phyloP scores from a whole-genome alignment of 2,329 filamentous ascomycete genomes.

The Penicillium sp. region DNA sequence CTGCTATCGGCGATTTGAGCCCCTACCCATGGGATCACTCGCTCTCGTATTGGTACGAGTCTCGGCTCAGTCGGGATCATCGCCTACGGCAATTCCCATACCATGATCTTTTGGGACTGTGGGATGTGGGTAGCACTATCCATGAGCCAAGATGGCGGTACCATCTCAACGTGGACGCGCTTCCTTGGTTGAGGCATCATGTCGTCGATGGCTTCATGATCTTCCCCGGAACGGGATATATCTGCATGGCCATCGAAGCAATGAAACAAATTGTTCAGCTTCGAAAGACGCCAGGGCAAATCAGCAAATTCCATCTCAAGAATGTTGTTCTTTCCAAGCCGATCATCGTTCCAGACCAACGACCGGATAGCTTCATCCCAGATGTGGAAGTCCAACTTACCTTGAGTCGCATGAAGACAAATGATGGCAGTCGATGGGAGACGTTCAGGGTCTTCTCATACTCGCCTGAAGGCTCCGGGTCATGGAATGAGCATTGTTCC shows the following conservation, averaged over 20 bases:
- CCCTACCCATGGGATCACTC: constrained; percentile 10
- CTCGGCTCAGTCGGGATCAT: constrained; percentile 3
- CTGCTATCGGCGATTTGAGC: background rate
- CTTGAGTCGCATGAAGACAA: constrained; percentile 5
- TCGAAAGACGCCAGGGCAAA: background rate
- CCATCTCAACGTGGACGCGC: background rate
- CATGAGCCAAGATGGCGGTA: constrained; percentile 4
- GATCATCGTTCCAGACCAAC: constrained; percentile 2
- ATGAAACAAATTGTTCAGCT: background rate
- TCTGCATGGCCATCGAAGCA: constrained; percentile 12
- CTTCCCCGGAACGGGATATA: constrained; percentile 8
- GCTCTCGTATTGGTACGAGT: constrained; percentile 5
- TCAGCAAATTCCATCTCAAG: background rate
- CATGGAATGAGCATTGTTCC: constrained; percentile 5
- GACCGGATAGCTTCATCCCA: background rate
- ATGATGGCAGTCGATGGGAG: constrained; percentile 4
- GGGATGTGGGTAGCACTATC: background rate
- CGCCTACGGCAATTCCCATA: background rate
- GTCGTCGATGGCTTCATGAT: constrained; percentile 3
- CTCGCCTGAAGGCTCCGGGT: background rate
- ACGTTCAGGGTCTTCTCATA: constrained; percentile 3
- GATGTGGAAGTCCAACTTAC: constrained; percentile 3
- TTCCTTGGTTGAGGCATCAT: constrained; percentile 12
- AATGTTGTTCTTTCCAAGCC: constrained; percentile 2
- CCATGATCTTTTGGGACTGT: constrained; percentile 6